Base-by-base conservation (phyloP, 441 rosid genomes). In the Biscutella laevigata region DNA sequence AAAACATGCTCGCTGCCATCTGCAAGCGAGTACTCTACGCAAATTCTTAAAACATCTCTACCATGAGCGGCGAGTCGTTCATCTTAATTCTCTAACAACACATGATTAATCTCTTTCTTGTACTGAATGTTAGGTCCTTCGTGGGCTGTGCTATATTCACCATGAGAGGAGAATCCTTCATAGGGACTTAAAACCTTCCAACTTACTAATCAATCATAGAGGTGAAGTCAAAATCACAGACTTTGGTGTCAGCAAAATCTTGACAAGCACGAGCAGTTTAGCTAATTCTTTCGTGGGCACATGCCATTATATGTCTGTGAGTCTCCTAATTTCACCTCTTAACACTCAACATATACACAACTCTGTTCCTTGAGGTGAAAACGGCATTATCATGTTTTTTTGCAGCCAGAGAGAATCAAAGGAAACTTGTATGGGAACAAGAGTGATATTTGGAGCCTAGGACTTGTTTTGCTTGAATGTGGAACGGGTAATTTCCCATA, bases 371-470 rank as follows among this genome's bases (percentile, higher is more conserved):
- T 35, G 41, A 43, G 37, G 20, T 28, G 1, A 16, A 37, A 28
- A 13, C 0, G 8, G 16, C 8, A 28, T 24, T 40, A 14, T 49
- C 51, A 47, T 57, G 11, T n/a, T n/a, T n/a, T 57, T 14, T 53
- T 60, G 38, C 56, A 88, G 98, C 98, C 98, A 26, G 96, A 88
- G 84, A 82, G 95, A 73, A 85, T 92, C 59, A 56, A 19, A 2
- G 95, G 78, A 49, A 30, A 10, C 13, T 60, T 68, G 67, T 53
- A 80, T 75, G 82, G 91, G 66, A 77, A 66, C 81, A 47, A 69
- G 80, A 70, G 96, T 62, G 98, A 91, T 62, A 85, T 91, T 32
- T 88, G 98, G 98, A 91, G 98, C 72, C 67, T 91, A 35, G 98
- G 98, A 26, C 60, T 92, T 42, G 78, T 86, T 20, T 47, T 91